Evolutionary conservation across 768 basidiomycete species (phyloP).

Genomic region (Multifurca ochricompacta): DNA sequence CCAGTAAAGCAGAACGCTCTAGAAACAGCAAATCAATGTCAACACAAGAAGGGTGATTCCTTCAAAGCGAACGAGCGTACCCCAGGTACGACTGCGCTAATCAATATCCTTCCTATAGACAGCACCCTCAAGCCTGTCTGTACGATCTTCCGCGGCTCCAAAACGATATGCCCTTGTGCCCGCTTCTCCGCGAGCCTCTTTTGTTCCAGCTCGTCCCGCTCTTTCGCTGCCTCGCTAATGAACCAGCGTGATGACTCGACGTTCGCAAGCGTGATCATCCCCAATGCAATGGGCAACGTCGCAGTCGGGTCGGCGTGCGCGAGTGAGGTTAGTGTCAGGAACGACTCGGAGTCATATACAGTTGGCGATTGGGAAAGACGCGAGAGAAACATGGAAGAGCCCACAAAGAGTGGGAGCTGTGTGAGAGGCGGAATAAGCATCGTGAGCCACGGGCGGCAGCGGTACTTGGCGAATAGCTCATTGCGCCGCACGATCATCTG

Average conservation of each 20-base stretch:
- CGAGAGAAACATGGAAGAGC: constrained; percentile 51
- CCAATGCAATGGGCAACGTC: constrained; percentile 60
- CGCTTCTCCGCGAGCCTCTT: constrained; percentile 38
- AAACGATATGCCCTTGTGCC: constrained; percentile 37
- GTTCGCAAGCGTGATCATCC: constrained; percentile 69
- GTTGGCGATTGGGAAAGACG: constrained; percentile 49
- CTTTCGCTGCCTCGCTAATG: constrained; percentile 48
- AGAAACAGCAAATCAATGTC: constrained; percentile 9
- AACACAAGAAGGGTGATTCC: neutral
- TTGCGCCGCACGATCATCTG: constrained; percentile 50
- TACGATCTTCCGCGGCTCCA: constrained; percentile 42
- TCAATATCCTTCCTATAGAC: constrained; percentile 58
- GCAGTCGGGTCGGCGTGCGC: constrained; percentile 65
- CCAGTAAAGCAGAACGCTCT: constrained; percentile 75
- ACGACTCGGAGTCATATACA: constrained; percentile 70
- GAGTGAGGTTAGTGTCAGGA: constrained; percentile 64
- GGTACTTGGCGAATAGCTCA: constrained; percentile 51
- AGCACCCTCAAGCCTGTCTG: constrained; percentile 48
- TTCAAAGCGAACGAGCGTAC: constrained; percentile 33
- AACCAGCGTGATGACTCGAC: constrained; percentile 75
- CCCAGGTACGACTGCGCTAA: constrained; percentile 64
- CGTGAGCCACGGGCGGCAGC: constrained; percentile 49
- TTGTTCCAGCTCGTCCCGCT: constrained; percentile 41
- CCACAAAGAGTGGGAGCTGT: constrained; percentile 68
- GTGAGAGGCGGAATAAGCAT: constrained; percentile 53